Evolutionary conservation across 2,329 filamentous ascomycete species (phyloP).

Genomic region (Talaromyces piceae): DNA sequence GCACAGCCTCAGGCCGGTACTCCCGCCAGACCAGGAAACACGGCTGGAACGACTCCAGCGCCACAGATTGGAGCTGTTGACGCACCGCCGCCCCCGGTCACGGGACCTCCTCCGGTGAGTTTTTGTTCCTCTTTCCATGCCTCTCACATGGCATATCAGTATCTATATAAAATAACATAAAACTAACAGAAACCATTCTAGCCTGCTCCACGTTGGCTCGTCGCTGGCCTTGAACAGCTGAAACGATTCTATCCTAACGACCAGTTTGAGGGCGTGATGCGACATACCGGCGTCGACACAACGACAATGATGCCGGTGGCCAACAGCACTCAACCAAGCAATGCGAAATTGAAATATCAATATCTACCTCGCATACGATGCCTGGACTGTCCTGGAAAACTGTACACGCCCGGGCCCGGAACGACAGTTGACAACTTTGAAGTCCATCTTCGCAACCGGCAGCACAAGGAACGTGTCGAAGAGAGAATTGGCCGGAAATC

Average conservation of each 20-base stretch:
- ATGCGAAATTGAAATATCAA: constrained; percentile 62
- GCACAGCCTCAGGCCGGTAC: constrained; percentile 19
- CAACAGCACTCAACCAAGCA: constrained; percentile 43
- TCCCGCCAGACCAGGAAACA: constrained; percentile 20
- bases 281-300: constrained; percentile 72
- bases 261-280: constrained; percentile 84
- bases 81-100: constrained; percentile 35
- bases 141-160: not conserved
- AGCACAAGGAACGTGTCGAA: constrained; percentile 67
- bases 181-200: constrained; percentile 28
- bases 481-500: constrained; percentile 28
- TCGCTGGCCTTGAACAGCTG: constrained; percentile 63
- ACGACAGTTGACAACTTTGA: constrained; percentile 86
- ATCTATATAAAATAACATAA: constrained; percentile 3
- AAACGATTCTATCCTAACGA: constrained; percentile 67
- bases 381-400: constrained; percentile 83
- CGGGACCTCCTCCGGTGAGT: constrained; percentile 39
- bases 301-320: constrained; percentile 60
- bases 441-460: constrained; percentile 78
- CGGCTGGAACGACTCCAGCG: constrained; percentile 19
- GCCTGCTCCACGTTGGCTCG: constrained; percentile 86
- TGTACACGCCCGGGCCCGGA: constrained; percentile 84
- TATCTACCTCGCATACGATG: constrained; percentile 87
- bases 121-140: not conserved
- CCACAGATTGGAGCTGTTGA: constrained; percentile 40